These are phyloP conservation scores for Zasmidium angulare DNA, from an alignment of 2,329 filamentous ascomycete species.

Conservation along the genomic window DNA sequence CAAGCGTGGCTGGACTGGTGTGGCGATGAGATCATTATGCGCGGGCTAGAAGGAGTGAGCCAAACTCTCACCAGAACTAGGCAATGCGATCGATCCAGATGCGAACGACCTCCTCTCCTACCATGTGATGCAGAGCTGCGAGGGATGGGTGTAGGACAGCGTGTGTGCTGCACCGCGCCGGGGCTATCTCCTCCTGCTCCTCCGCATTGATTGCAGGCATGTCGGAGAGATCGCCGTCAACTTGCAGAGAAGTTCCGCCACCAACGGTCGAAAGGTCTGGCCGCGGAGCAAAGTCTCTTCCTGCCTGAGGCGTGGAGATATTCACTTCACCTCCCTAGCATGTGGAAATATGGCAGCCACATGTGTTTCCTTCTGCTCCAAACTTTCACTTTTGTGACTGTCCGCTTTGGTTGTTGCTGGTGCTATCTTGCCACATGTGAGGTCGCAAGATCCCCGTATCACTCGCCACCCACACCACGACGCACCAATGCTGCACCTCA, in stretches of 20 bases:
- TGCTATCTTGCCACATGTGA: conserved; percentile 1
- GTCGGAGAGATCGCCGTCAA: neutral
- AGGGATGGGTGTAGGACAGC: no score
- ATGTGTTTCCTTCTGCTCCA: no score
- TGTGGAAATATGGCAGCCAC: no score
- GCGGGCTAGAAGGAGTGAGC: neutral
- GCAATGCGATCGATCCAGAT: neutral
- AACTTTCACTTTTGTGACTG: no score
- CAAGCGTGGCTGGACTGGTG: neutral
- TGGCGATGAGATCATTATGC: neutral
- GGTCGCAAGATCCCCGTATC: neutral
- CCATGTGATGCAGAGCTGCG: no score
- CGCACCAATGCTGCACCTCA: conserved; percentile 3
- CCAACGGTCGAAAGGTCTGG: neutral
- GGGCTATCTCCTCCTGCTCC: no score
- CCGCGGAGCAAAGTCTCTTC: neutral
- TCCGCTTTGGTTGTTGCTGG: no score
- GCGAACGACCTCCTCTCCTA: no score
- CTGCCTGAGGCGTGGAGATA: neutral
- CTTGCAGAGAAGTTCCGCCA: neutral
- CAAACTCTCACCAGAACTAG: neutral
- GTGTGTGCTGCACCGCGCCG: no score
- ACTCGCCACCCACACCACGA: neutral
- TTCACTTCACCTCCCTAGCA: neutral
- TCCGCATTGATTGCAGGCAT: no score